Percentiles rank a stretch among this genome's conserved stretches.
These are phyloP conservation scores for Pichia sporocuriosa DNA, from an alignment of 805 yeast genomes.

Conservation along the genomic window DNA sequence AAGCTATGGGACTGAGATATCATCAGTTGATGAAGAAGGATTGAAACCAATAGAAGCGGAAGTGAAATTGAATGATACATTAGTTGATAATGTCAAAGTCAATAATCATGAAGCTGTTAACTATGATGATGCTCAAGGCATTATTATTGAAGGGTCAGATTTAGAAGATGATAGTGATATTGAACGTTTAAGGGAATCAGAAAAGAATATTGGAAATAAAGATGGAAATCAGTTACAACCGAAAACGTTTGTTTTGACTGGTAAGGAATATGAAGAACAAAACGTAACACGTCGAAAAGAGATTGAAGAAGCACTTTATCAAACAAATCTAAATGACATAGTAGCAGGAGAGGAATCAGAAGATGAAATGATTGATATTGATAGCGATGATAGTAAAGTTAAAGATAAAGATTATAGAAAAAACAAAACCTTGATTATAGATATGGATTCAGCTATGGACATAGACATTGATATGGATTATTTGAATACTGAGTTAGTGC, in stretches of 20 bases:
- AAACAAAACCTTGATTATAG: too few relatives aligned
- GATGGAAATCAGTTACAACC: background rate
- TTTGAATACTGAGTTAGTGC: background rate
- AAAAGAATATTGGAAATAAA: background rate
- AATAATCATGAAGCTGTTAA: too few relatives aligned
- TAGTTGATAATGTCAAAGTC: too few relatives aligned
- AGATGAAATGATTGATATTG: background rate
- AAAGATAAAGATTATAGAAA: background rate
- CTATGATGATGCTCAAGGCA: constrained; percentile 14
- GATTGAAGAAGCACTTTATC: constrained; percentile 2
- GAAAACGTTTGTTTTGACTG: too few relatives aligned
- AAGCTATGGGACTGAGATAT: too few relatives aligned
- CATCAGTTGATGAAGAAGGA: too few relatives aligned
- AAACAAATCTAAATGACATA: constrained; percentile 3
- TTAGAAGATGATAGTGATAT: constrained; percentile 6
- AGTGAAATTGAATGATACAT: too few relatives aligned
- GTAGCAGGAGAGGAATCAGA: background rate
- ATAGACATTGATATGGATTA: background rate
- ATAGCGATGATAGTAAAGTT: constrained; percentile 1
- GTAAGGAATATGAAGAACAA: constrained; percentile 6
- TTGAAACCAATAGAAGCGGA: too few relatives aligned
- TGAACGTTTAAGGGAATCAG: background rate
- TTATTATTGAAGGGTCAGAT: constrained; percentile 20
- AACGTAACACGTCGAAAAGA: constrained; percentile 6
- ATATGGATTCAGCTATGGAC: too few relatives aligned